phyloP scores from a whole-genome alignment of 345 rosid genomes.

The Schrenkiella parvula region DNA sequence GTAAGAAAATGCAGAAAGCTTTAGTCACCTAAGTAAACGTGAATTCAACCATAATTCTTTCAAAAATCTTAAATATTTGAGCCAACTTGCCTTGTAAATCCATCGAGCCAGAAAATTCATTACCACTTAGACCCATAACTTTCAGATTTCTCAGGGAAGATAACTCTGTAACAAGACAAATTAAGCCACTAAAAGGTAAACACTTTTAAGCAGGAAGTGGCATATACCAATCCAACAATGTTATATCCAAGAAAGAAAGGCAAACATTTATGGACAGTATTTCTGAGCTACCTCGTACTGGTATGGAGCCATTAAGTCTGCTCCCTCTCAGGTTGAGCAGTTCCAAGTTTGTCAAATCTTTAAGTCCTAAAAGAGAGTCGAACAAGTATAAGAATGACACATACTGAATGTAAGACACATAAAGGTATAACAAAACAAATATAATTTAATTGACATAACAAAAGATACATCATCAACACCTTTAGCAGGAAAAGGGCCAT shows the following conservation, averaged over 20 bases:
- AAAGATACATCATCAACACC: background rate
- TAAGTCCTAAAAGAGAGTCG: no score
- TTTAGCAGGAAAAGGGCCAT: background rate
- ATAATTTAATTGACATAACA: background rate
- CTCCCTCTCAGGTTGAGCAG: no score
- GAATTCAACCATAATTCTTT: background rate
- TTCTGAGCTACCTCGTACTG: no score
- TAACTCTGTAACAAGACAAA: background rate
- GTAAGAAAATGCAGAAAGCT: background rate
- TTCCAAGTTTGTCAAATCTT: no score
- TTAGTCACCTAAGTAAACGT: background rate
- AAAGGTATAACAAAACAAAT: no score
- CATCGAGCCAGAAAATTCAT: background rate
- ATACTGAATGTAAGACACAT: background rate
- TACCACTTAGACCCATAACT: constrained; percentile 5
- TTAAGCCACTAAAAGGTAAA: background rate
- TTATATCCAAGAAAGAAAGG: no score
- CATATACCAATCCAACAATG: background rate
- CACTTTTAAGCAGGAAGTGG: no score
- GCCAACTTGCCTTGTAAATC: constrained; percentile 4
- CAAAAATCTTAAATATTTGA: background rate
- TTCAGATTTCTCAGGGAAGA: background rate
- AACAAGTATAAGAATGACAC: no score
- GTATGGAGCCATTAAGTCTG: no score
- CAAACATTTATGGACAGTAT: no score